Conservation (phyloP, 352 stramenopile genomes). For the Pythium apleroticum region DNA sequence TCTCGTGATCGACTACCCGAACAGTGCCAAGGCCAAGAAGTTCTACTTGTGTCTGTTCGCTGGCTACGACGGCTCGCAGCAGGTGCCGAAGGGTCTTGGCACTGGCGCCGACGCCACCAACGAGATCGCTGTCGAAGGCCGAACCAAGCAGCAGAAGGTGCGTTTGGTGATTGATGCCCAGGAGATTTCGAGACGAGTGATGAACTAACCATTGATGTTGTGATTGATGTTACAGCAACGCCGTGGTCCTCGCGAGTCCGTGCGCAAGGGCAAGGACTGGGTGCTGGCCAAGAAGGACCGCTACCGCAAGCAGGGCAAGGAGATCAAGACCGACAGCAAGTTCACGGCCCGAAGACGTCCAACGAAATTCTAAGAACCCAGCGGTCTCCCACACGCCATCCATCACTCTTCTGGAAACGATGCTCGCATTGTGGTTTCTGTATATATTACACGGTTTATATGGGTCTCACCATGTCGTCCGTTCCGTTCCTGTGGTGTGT, state of each 20-base stretch:
- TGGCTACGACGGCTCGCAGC: constrained; percentile 77
- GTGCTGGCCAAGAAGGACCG: constrained; percentile 98
- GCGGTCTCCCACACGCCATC: neutral
- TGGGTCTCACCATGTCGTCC: constrained; percentile 6
- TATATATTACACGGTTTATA: constrained; percentile 66
- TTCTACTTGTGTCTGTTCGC: constrained; percentile 99
- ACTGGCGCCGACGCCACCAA: constrained; percentile 43
- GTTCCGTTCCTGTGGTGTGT: too few species aligned
- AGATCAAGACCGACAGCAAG: constrained; percentile 97
- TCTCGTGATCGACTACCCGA: constrained; percentile 99
- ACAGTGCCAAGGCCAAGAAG: constrained; percentile 99
- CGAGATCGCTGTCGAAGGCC: constrained; percentile 65
- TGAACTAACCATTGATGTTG: neutral
- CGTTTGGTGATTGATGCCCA: neutral
- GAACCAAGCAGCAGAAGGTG: constrained; percentile 48
- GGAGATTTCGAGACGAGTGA: too few species aligned
- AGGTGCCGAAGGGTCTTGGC: constrained; percentile 83
- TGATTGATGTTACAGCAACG: constrained; percentile 41
- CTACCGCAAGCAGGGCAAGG: constrained; percentile 97
- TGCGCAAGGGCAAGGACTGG: constrained; percentile 91
- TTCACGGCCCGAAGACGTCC: constrained; percentile 97
- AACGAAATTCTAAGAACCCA: constrained; percentile 91
- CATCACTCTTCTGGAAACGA: neutral
- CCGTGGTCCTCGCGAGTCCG: constrained; percentile 46
- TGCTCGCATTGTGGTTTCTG: constrained; percentile 13